Base-by-base conservation (phyloP, 2,329 filamentous ascomycete species). In the Clarireedia homoeocarpa region DNA sequence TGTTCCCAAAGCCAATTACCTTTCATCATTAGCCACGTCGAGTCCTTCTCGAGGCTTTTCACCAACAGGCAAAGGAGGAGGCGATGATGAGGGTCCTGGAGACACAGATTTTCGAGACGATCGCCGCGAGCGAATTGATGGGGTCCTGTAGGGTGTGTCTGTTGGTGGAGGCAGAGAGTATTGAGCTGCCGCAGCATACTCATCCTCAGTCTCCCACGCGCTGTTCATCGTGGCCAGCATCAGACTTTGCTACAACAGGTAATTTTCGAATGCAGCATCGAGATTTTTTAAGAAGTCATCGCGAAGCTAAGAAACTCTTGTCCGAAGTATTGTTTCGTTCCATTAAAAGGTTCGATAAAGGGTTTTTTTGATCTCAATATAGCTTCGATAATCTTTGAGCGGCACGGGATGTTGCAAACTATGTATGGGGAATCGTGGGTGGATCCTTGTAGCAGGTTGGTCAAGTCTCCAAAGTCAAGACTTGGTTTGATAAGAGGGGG, bases 131-230 rank as follows among this genome's bases (percentile, higher is more conserved):
- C 48, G 48, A 9, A 53, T 47, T 4, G 48, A 53, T 51, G 85
- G 82, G 6, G 85, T 86, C 64, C 85, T 79, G 65, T 88, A 89
- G 20, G 86, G 86, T 26, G 86, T 87, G 61, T 86, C 84, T 38
- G 80, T 78, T 10, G 88, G 85, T 38, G 86, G 85, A 30, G 89
- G 86, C 57, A 91, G 75, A 48, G 81, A 75, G 63, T 81, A 76
- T 61, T 76, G 75, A 62, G 79, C 77, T 59, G 79, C 78, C 59
- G 75, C 75, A 62, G 77, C 72, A 62, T 77, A 77, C 69, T 86
- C 82, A 65, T 85, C 80, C 59, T 85, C 82, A 6, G 80, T 85
- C 67, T 84, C 79, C 81, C 81, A 83, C 48, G 72, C 73, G 58
- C 50, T 51, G 38, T 73, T 73, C 80, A 84, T 84, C 47, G 57